These are phyloP conservation scores for Endocladia muricata DNA, from an alignment of 31 red algal genomes.

Conservation along the genomic window DNA sequence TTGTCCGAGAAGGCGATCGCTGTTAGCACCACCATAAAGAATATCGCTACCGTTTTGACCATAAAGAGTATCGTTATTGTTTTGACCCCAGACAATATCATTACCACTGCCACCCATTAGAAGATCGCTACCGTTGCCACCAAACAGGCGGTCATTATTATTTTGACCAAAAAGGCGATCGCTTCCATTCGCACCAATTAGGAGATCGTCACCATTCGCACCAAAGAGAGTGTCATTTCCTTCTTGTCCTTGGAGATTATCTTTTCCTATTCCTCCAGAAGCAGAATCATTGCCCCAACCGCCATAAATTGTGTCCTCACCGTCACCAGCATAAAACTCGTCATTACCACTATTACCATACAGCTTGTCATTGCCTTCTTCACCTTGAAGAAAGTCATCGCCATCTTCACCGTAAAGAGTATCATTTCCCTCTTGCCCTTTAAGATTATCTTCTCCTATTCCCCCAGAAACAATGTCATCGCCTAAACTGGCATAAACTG, in stretches of 20 bases:
- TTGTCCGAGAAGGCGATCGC: not conserved
- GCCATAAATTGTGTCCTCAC: constrained; percentile 12
- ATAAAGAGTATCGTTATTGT: not conserved
- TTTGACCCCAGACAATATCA: not conserved
- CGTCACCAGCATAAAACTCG: not conserved
- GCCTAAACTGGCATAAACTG: not conserved
- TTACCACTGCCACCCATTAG: not conserved
- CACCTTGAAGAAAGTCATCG: not conserved
- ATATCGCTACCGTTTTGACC: not conserved
- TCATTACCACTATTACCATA: constrained; percentile 20
- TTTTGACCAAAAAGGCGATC: not conserved
- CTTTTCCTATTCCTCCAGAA: not conserved
- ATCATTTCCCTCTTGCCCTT: constrained; percentile 1
- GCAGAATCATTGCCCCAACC: constrained; percentile 18
- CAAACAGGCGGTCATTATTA: not conserved
- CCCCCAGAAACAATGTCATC: constrained; percentile 12
- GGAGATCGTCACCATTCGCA: not conserved
- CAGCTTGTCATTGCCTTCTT: constrained; percentile 5
- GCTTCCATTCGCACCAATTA: not conserved
- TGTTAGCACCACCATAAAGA: not conserved
- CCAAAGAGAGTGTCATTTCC: constrained; percentile 10
- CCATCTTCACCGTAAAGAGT: not conserved
- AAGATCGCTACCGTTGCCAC: not conserved
- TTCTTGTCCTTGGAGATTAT: not conserved
- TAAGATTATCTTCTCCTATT: constrained; percentile 11